Evolutionary conservation across 306 rosid species (phyloP).

Genomic region (Medicago ruthenica): DNA sequence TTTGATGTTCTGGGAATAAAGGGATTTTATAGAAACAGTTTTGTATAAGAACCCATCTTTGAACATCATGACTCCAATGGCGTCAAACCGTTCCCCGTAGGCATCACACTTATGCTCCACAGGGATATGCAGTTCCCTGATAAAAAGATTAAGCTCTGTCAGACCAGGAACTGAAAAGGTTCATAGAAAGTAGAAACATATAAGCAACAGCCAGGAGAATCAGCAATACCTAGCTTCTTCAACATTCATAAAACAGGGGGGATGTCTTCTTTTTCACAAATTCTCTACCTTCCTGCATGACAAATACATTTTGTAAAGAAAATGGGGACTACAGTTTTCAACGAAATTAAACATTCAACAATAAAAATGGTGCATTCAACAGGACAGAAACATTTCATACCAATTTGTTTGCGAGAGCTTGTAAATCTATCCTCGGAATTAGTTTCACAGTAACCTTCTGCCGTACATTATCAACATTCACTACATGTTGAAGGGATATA

Average conservation of each 20-base stretch:
- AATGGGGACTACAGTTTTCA: conserved; percentile 11
- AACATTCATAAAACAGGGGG: conserved; percentile 96
- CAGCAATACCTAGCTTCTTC: conserved; percentile 87
- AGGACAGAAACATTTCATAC: conserved; percentile 50
- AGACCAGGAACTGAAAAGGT: conserved; percentile 36
- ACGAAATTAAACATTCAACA: conserved; percentile 11
- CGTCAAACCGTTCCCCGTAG: conserved; percentile 88
- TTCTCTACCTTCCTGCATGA: conserved; percentile 94
- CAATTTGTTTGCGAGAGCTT: conserved; percentile 94
- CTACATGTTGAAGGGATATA: conserved; percentile 66
- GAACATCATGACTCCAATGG: conserved; percentile 89
- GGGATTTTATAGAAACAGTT: conserved; percentile 88
- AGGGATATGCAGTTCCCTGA: conserved; percentile 90
- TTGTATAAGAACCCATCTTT: conserved; percentile 96
- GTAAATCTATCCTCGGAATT: conserved; percentile 95
- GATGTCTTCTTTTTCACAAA: conserved; percentile 87
- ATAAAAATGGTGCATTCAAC: conserved; percentile 20
- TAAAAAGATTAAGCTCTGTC: conserved; percentile 38
- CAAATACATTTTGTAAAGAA: conserved; percentile 33
- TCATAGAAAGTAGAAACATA: conserved; percentile 33
- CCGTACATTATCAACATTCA: conserved; percentile 90
- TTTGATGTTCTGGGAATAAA: conserved; percentile 75
- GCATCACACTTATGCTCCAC: conserved; percentile 91
- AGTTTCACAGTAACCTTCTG: conserved; percentile 92
- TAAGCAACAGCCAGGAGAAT: conserved; percentile 24